Base-by-base conservation (phyloP, 2,329 filamentous ascomycete species). In the Fusarium xylarioides region DNA sequence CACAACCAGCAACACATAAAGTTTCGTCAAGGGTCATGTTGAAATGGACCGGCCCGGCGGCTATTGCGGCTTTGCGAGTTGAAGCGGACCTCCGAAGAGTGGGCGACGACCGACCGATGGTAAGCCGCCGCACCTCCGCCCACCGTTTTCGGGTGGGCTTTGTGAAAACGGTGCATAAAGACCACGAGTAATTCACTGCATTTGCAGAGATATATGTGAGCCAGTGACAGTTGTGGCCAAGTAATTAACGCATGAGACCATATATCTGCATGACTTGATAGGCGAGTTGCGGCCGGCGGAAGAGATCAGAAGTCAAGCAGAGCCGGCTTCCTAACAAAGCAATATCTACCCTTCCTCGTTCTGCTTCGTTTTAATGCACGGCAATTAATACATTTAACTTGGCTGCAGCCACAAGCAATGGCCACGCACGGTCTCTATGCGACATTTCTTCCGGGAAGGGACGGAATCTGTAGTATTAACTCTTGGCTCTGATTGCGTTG, bases 11-110 rank as follows among this genome's bases (percentile, higher is more conserved):
- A 56, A 43, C 44, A 65, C 49, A 58, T 63, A 61, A 44, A 59
- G 67, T 53, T 68, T 46, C 64, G 59, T 52, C 26, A 67, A 68
- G 64, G 69, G 46, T 56, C 46, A 54, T 63, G 54, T 62, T 63
- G 47, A 68, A 54, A 68, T 76, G 75, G 75, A 73, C 75, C 76
- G 76, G 76, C 65, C 76, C 74, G 76, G 76, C 76, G 76, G 74
- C 76, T 78, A 74, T 77, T 78, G 76, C 76, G 76, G 74, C 74
- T 77, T 66, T 61, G 52, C 53, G 38, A 64, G 49, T 65, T 50
- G 70, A 67, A 68, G 66, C 59, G 63, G 65, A 60, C 70, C 56
- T 57, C 63, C 61, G 69, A 71, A 64, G 44, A 61, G 57, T 70
- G 71, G 57, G 63, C 59, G 63, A 74, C 63, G 71, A 44, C 68